Conservation (phyloP, 179 eudicot genomes). For the Spergularia azorica region DNA sequence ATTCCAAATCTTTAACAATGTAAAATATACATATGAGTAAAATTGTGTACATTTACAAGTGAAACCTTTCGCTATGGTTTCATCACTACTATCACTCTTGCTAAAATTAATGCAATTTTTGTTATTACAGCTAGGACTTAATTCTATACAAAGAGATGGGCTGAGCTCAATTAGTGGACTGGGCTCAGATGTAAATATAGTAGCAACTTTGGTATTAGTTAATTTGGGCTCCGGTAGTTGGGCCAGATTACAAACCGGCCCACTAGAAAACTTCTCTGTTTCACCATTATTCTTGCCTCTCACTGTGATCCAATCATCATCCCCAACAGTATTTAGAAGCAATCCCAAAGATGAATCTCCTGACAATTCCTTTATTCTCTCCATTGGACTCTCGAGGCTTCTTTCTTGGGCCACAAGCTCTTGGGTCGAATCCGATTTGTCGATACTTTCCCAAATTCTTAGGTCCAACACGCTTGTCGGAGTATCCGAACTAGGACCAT, state of each 20-base stretch:
- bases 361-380: slow-evolving; percentile 24
- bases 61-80: background rate
- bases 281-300: slow-evolving; percentile 21
- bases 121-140: background rate
- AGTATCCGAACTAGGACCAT: slow-evolving; percentile 16
- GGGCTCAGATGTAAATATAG: background rate
- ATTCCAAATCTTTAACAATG: background rate
- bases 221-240: slow-evolving; percentile 11
- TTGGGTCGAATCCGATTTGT: slow-evolving; percentile 4
- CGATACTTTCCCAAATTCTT: slow-evolving; percentile 22
- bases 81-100: background rate
- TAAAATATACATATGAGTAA: background rate
- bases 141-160: background rate
- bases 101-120: background rate
- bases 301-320: slow-evolving; percentile 41
- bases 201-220: background rate
- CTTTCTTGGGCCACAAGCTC: background rate
- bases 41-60: slow-evolving; percentile 8
- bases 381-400: background rate
- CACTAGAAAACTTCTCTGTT: background rate
- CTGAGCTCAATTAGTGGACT: background rate
- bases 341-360: slow-evolving; percentile 10
- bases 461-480: slow-evolving; percentile 42
- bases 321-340: slow-evolving; percentile 19
- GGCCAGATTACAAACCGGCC: background rate